These are phyloP conservation scores for Picea abies DNA, from an alignment of 83 land plant genomes.

Conservation along the genomic window DNA sequence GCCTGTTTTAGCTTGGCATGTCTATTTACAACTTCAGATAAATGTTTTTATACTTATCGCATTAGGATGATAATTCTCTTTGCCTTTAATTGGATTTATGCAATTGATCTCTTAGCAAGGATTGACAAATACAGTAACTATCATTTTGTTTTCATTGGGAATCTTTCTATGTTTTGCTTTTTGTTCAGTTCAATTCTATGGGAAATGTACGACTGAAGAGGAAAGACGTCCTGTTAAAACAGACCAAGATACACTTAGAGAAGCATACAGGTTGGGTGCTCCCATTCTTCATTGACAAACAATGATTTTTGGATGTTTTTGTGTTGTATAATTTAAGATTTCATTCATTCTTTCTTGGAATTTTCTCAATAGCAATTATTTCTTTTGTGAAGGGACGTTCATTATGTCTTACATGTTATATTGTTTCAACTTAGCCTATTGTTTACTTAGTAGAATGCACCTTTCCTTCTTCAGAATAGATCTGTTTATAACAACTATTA, in stretches of 20 bases:
- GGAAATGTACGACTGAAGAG: conserved; percentile 20
- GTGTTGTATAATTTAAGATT: not conserved
- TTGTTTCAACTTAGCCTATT: too few species aligned
- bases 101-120: not conserved
- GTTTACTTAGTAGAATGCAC: too few species aligned
- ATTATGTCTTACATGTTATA: too few species aligned
- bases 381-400: too few species aligned
- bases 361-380: too few species aligned
- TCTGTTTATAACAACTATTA: not conserved
- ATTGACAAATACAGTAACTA: conserved; percentile 3
- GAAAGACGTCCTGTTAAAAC: conserved; percentile 65
- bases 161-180: conserved; percentile 9
- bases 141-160: not conserved
- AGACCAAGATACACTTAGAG: conserved; percentile 85
- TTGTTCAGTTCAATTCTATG: conserved; percentile 58
- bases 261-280: conserved; percentile 70
- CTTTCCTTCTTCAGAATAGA: not conserved
- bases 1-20: not conserved
- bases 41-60: not conserved
- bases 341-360: too few species aligned
- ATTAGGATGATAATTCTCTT: not conserved
- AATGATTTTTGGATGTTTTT: not conserved
- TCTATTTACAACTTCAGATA: not conserved
- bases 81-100: not conserved
- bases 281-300: not conserved